phyloP scores from a whole-genome alignment of 78 protist genomes.

The Acrasis kona region DNA sequence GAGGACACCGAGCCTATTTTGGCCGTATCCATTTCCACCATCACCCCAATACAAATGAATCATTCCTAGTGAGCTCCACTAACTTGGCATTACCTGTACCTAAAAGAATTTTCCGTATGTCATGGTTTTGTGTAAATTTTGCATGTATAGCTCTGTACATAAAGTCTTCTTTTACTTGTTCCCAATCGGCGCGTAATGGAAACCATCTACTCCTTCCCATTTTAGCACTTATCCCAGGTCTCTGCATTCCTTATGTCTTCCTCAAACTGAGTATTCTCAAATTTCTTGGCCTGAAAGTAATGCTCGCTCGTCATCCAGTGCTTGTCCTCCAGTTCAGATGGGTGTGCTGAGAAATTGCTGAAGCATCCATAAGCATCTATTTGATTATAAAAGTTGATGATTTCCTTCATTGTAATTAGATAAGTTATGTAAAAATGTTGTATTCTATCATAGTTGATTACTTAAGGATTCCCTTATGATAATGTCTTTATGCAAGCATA shows the following conservation, averaged over 20 bases:
- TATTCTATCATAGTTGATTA: no score
- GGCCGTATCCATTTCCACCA: slow-evolving; percentile 24
- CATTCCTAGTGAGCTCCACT: slow-evolving; percentile 12
- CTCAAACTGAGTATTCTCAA: background rate
- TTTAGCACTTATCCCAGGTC: no score
- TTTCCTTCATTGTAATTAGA: no score
- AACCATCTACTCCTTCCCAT: no score
- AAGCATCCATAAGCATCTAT: slow-evolving; percentile 2
- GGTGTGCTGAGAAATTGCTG: slow-evolving; percentile 13
- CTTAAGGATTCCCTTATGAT: no score
- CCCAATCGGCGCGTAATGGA: no score
- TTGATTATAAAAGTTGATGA: background rate
- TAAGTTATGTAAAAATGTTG: no score
- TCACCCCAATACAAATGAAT: slow-evolving; percentile 20
- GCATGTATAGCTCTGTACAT: background rate
- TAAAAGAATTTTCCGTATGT: background rate
- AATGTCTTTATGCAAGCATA: no score
- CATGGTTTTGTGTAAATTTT: slow-evolving; percentile 11
- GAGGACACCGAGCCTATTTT: slow-evolving; percentile 10
- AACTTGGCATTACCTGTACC: background rate
- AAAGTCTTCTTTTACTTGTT: slow-evolving; percentile 9
- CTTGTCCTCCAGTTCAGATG: background rate
- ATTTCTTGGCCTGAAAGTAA: slow-evolving; percentile 23
- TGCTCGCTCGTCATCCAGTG: slow-evolving; percentile 14
- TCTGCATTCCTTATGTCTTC: no score